Percentiles rank a stretch among this genome's conserved stretches.
phyloP scores from a whole-genome alignment of 257 asterid genomes.

The Galeopsis tetrahit region DNA sequence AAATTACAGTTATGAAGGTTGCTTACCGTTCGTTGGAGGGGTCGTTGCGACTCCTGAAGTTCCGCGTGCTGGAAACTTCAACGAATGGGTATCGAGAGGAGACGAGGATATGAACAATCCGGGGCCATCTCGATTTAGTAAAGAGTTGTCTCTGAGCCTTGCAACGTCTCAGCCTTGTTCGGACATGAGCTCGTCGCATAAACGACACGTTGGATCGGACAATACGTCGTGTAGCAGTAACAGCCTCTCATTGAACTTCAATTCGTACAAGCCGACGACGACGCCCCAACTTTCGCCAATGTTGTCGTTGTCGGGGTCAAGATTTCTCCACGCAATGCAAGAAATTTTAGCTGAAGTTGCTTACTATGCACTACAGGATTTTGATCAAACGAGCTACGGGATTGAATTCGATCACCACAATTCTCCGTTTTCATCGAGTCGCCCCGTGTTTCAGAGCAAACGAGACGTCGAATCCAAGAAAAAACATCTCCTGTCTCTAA shows the following conservation, averaged over 20 bases:
- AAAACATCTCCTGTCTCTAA: slow-evolving; percentile 59
- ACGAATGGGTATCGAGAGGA: slow-evolving; percentile 49
- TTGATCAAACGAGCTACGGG: slow-evolving; percentile 35
- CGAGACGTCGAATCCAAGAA: slow-evolving; percentile 56
- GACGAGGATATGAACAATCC: slow-evolving; percentile 37
- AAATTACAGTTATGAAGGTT: slow-evolving; percentile 31
- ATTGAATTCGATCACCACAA: slow-evolving; percentile 11
- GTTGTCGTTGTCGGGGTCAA: slow-evolving; percentile 56
- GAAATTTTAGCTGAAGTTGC: slow-evolving; percentile 79
- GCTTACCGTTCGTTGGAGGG: slow-evolving; percentile 37
- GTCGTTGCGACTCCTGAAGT: slow-evolving; percentile 32
- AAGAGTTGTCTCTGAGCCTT: slow-evolving; percentile 73
- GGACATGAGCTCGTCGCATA: slow-evolving; percentile 58
- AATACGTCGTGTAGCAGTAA: slow-evolving; percentile 58
- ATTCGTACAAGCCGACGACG: slow-evolving; percentile 43
- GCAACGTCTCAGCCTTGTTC: slow-evolving; percentile 62
- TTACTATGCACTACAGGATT: slow-evolving; percentile 50
- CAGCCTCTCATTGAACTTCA: slow-evolving; percentile 48
- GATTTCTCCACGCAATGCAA: slow-evolving; percentile 66
- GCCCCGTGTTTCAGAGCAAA: slow-evolving; percentile 30
- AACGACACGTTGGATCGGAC: slow-evolving; percentile 48
- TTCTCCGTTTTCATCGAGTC: slow-evolving; percentile 31
- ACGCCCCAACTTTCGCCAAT: slow-evolving; percentile 43
- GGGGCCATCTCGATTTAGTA: slow-evolving; percentile 51
- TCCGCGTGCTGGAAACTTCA: slow-evolving; percentile 32